These are phyloP conservation scores for Lactarius vividus DNA, from an alignment of 768 basidiomycete species.

Conservation along the genomic window DNA sequence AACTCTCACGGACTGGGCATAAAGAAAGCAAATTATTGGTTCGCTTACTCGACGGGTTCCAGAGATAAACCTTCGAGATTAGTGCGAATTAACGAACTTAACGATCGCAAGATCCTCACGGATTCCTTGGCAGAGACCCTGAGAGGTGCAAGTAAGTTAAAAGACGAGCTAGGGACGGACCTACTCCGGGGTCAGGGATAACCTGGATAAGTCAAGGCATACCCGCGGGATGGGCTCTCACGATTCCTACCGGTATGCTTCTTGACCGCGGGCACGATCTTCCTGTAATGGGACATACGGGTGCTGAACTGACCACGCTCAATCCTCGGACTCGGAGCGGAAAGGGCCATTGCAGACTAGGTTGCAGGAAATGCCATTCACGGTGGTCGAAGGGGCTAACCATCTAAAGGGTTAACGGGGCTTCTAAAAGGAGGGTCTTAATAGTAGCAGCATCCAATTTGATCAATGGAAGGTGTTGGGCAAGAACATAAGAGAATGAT, in stretches of 20 bases:
- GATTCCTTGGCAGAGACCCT: slow-evolving; percentile 11
- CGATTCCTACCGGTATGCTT: background rate
- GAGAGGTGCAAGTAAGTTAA: slow-evolving; percentile 3
- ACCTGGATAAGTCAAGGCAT: slow-evolving; percentile 53
- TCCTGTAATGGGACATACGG: background rate
- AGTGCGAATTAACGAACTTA: background rate
- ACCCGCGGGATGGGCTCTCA: slow-evolving; percentile 3
- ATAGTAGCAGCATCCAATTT: background rate
- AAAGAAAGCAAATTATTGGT: background rate
- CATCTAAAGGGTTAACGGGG: background rate
- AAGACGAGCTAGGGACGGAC: slow-evolving; percentile 3
- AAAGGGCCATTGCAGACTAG: background rate
- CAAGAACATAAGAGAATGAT: background rate
- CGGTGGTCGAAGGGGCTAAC: background rate
- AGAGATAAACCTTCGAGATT: slow-evolving; percentile 8
- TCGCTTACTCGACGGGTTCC: background rate
- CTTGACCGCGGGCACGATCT: slow-evolving; percentile 1
- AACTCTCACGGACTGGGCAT: background rate
- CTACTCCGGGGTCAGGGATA: background rate
- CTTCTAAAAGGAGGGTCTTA: background rate
- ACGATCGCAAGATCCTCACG: slow-evolving; percentile 9
- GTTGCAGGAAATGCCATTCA: background rate
- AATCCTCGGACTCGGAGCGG: background rate
- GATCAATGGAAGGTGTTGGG: background rate
- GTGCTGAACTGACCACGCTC: background rate